These are phyloP conservation scores for Hypoxylon sp. DNA, from an alignment of 2,329 filamentous ascomycete species.

Conservation along the genomic window DNA sequence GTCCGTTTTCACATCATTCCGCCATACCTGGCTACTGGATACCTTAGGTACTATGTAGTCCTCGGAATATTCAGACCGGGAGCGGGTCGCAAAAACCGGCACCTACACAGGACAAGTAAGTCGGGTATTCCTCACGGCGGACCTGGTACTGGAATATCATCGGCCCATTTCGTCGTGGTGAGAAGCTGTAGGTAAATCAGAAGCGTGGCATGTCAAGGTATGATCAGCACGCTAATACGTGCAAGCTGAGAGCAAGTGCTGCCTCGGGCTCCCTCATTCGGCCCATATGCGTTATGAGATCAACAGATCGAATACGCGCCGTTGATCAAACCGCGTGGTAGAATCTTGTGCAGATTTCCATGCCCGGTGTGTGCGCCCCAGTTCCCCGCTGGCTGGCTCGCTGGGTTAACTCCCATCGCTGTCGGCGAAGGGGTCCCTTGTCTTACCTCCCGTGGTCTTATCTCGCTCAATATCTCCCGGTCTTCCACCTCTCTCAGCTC, in stretches of 20 bases:
- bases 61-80: slow-evolving; percentile 7
- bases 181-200: slow-evolving; percentile 10
- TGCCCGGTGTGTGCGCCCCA: slow-evolving; percentile 34
- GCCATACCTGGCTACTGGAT: slow-evolving; percentile 19
- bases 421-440: slow-evolving; percentile 37
- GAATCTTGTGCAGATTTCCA: slow-evolving; percentile 32
- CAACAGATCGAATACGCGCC: slow-evolving; percentile 39
- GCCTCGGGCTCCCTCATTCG: slow-evolving; percentile 27
- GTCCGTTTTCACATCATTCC: slow-evolving; percentile 24
- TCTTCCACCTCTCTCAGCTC: slow-evolving; percentile 8
- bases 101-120: slow-evolving; percentile 29
- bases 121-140: slow-evolving; percentile 12
- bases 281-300: slow-evolving; percentile 32
- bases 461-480: slow-evolving; percentile 21
- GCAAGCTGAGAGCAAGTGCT: slow-evolving; percentile 10
- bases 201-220: slow-evolving; percentile 12
- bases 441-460: slow-evolving; percentile 32
- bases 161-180: slow-evolving; percentile 19
- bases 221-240: slow-evolving; percentile 12
- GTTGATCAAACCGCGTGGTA: slow-evolving; percentile 39
- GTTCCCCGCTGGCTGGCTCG: slow-evolving; percentile 36
- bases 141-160: slow-evolving; percentile 7
- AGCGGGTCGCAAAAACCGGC: slow-evolving; percentile 10
- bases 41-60: slow-evolving; percentile 21
- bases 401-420: slow-evolving; percentile 33